Evolutionary conservation across 2,329 filamentous ascomycete species (phyloP).

Genomic region (Triangularia setosa): DNA sequence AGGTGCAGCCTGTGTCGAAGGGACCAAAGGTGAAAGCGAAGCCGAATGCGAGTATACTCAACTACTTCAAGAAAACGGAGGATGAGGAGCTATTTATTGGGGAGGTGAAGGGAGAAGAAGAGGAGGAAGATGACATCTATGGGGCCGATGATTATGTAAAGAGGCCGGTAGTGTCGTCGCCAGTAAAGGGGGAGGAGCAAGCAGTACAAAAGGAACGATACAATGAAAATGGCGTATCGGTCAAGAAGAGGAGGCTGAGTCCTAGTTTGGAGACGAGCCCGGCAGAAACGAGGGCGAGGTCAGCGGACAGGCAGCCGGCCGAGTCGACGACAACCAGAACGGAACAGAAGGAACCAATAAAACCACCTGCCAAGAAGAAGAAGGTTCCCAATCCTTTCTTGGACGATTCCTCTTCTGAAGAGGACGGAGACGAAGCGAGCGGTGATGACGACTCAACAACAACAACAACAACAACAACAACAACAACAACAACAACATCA

Average conservation of each 20-base stretch:
- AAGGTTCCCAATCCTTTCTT: conserved; percentile 59
- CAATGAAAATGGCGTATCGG: conserved; percentile 36
- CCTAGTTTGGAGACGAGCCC: conserved; percentile 15
- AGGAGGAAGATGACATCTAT: conserved; percentile 15
- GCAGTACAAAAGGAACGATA: conserved; percentile 26
- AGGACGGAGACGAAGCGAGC: conserved; percentile 36
- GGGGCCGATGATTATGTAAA: conserved; percentile 3
- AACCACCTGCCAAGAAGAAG: conserved; percentile 25
- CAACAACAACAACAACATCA: conserved; percentile 5
- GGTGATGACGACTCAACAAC: neutral
- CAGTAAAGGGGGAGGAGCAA: neutral
- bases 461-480: no score
- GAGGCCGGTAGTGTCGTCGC: conserved; percentile 6
- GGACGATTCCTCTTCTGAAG: conserved; percentile 62
- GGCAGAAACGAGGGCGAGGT: conserved; percentile 15
- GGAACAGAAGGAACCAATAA: neutral
- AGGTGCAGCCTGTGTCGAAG: neutral
- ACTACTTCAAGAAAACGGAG: conserved; percentile 68
- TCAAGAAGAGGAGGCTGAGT: conserved; percentile 43
- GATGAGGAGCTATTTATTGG: conserved; percentile 55
- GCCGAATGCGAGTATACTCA: conserved; percentile 65
- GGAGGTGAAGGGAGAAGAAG: conserved; percentile 8
- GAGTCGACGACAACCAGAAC: neutral
- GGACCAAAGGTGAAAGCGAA: conserved; percentile 22
- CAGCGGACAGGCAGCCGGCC: neutral